Percentiles rank a stretch among this genome's conserved stretches.
These are phyloP conservation scores for Dissophora ornata DNA, from an alignment of 192 early-diverging fungal genomes.

Conservation along the genomic window DNA sequence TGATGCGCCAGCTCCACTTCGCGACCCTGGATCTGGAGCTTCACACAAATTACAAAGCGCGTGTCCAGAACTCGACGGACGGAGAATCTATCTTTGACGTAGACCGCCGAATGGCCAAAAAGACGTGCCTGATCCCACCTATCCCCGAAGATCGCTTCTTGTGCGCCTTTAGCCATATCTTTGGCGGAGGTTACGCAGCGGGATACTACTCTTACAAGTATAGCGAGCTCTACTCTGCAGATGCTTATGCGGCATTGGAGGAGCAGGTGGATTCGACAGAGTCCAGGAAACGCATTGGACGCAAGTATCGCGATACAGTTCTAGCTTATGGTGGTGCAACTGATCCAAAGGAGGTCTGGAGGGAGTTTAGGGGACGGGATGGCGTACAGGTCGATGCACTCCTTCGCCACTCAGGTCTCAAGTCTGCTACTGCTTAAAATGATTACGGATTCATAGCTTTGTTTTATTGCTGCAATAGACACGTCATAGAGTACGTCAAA, in stretches of 20 bases:
- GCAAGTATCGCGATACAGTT: conserved; percentile 67
- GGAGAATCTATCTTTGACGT: conserved; percentile 65
- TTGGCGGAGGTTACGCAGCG: conserved; percentile 67
- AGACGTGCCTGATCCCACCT: conserved; percentile 56
- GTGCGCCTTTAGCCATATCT: conserved; percentile 71
- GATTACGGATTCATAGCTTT: too few species aligned
- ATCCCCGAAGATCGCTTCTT: conserved; percentile 65
- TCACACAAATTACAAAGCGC: conserved; percentile 49
- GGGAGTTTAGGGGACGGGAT: conserved; percentile 62
- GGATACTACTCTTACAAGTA: conserved; percentile 76
- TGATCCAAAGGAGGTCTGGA: conserved; percentile 63
- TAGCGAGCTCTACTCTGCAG: conserved; percentile 71
- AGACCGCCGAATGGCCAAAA: conserved; percentile 58
- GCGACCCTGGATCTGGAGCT: conserved; percentile 63
- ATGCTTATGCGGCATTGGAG: conserved; percentile 70
- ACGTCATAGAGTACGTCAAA: too few species aligned
- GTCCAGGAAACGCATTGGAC: conserved; percentile 39
- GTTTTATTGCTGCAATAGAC: too few species aligned
- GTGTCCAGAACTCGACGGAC: not conserved
- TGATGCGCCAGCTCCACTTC: conserved; percentile 69
- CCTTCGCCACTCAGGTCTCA: conserved; percentile 62
- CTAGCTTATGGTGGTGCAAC: conserved; percentile 69
- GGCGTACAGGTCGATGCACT: conserved; percentile 63
- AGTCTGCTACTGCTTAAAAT: not conserved
- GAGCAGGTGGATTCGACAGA: conserved; percentile 51